Base-by-base conservation (phyloP, 1,284 basidiomycete species). In the Papiliotrema laurentii region DNA sequence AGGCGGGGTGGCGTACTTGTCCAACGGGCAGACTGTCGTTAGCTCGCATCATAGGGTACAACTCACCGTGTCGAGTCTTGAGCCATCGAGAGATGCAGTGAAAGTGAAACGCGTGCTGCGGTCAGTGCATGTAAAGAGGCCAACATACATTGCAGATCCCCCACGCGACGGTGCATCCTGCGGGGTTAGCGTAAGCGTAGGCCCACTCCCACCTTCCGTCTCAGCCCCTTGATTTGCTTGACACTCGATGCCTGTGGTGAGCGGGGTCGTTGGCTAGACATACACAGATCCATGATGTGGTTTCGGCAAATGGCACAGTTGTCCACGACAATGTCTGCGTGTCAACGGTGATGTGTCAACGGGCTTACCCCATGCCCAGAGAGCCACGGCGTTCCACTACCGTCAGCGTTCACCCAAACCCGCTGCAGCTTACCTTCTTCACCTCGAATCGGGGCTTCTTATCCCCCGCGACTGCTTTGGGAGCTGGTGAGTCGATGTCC, bases 21-120 rank as follows among this genome's bases (percentile, higher is more conserved):
- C 96, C 51, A 99, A 77, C 3, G 94, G 96, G 73, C 96, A 99
- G 39, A 98, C 96, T 75, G 55, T 18, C 21, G 36, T 62, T 47
- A 62, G 60, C 51, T 34, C 21, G 16, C 22, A 31, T 30, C 5
- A 6, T 26, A 19, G 2, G 7, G 9, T 0, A 4, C 14, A 5
- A 55, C 73, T 55, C 52, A 75, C 73, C 73, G 55, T 97, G 96
- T 60, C 96, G 83, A 18, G 96, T 97, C 81, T 98, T 99, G 60
- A 99, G 81, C 96, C 96, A 99, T 45, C 96, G 85, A 19, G 93
- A 96, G 71, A 99, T 99, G 75, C 94, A 99, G 75, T 98, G 94
- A 77, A 98, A 99, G 77, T 99, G 94, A 81, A 99, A 99, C 4
- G 94, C 94, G 71, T 99, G 94, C 93, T 97, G 65, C 1, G n/a